These are phyloP conservation scores for Strobilomyces dryophilus DNA, from an alignment of 768 basidiomycete species.

Conservation along the genomic window DNA sequence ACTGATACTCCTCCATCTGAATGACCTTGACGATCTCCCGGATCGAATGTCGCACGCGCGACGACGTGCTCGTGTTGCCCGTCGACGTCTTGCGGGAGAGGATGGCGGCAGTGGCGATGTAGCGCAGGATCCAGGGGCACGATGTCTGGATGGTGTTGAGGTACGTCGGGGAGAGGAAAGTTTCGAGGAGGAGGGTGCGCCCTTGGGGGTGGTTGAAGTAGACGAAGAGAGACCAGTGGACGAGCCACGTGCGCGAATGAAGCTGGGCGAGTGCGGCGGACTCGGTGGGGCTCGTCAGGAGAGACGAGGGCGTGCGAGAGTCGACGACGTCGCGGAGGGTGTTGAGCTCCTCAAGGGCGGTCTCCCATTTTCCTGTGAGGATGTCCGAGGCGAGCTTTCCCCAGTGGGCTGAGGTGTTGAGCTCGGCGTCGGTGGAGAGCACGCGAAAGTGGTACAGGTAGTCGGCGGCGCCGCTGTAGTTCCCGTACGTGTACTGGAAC, in stretches of 20 bases:
- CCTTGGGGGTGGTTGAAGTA: constrained; percentile 97
- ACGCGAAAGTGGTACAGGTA: constrained; percentile 99
- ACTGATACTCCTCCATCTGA: constrained; percentile 94
- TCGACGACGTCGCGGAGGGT: constrained; percentile 92
- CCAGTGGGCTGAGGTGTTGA: constrained; percentile 97
- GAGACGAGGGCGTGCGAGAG: constrained; percentile 56
- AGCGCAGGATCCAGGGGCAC: constrained; percentile 91
- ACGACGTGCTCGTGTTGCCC: constrained; percentile 44
- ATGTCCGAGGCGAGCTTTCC: constrained; percentile 97
- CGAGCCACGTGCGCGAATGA: constrained; percentile 93
- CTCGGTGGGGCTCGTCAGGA: constrained; percentile 42
- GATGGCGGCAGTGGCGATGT: constrained; percentile 90
- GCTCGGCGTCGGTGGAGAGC: constrained; percentile 87
- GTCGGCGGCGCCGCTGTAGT: constrained; percentile 94
- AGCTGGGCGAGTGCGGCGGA: constrained; percentile 81
- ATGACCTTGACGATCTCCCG: constrained; percentile 91
- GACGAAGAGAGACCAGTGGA: constrained; percentile 97
- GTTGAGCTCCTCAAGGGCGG: constrained; percentile 93
- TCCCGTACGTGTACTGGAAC: constrained; percentile 98
- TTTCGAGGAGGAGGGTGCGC: constrained; percentile 88
- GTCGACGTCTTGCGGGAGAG: constrained; percentile 78
- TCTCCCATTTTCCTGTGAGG: constrained; percentile 90
- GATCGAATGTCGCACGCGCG: constrained; percentile 84
- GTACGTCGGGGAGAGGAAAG: constrained; percentile 94
- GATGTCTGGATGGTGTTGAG: constrained; percentile 98